These are phyloP conservation scores for Podila epigama DNA, from an alignment of 192 early-diverging fungal species.

Conservation along the genomic window DNA sequence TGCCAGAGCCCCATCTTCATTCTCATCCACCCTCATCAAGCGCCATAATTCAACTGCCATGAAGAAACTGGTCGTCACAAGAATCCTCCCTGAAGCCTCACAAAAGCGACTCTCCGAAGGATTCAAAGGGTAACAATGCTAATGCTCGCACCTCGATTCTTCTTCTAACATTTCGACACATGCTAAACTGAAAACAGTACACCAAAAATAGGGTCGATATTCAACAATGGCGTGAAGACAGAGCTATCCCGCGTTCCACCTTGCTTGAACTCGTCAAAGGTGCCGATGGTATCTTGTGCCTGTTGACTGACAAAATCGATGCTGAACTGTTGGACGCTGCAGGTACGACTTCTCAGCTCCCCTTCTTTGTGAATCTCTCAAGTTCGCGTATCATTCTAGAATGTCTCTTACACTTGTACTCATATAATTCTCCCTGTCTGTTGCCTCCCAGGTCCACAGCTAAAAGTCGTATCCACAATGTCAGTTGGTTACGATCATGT, in stretches of 20 bases:
- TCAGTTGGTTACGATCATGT: constrained; percentile 90
- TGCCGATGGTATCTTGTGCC: constrained; percentile 67
- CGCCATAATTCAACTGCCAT: constrained; percentile 23
- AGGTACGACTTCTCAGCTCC: no score
- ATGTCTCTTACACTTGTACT: no score
- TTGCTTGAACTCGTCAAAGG: constrained; percentile 59
- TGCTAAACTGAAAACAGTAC: no score
- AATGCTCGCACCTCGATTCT: no score
- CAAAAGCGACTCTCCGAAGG: constrained; percentile 58
- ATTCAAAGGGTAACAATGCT: constrained; percentile 7
- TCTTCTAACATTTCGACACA: no score
- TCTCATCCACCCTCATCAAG: constrained; percentile 2
- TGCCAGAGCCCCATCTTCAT: background rate
- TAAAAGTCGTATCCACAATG: constrained; percentile 79
- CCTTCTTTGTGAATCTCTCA: background rate
- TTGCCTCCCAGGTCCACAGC: constrained; percentile 49
- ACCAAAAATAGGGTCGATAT: constrained; percentile 51
- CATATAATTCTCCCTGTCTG: background rate
- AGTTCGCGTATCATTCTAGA: background rate
- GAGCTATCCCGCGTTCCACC: constrained; percentile 54
- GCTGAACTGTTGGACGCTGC: constrained; percentile 70
- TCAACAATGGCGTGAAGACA: constrained; percentile 61
- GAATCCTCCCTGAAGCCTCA: constrained; percentile 54
- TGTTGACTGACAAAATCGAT: constrained; percentile 81
- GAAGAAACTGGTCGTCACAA: constrained; percentile 55